phyloP scores from a whole-genome alignment of 176 grass and related monocot genomes.

The Phoenix dactylifera region DNA sequence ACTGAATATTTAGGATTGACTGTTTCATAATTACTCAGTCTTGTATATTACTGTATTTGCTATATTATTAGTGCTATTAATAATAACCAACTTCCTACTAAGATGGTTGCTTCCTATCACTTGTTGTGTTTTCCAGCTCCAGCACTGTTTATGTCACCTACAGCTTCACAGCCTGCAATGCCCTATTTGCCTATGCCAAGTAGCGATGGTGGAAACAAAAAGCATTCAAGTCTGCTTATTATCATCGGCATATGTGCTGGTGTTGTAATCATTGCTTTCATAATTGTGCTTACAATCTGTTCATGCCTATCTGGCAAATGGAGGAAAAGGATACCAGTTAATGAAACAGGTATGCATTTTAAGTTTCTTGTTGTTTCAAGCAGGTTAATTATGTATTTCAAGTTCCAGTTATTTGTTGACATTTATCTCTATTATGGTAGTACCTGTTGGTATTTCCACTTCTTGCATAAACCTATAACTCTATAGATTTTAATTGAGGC shows the following conservation, averaged over 20 bases:
- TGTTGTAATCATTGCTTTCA: slow-evolving; percentile 48
- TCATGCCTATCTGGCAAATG: slow-evolving; percentile 60
- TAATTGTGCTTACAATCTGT: slow-evolving; percentile 59
- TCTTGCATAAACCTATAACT: no score
- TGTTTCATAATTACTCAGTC: no score
- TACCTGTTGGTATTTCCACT: no score
- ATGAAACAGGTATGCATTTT: slow-evolving; percentile 57
- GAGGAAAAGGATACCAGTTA: slow-evolving; percentile 34
- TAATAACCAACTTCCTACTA: not conserved
- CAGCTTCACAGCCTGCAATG: slow-evolving; percentile 44
- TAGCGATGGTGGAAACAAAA: slow-evolving; percentile 17
- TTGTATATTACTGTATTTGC: no score
- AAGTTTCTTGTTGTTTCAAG: slow-evolving; percentile 16
- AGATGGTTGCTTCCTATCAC: slow-evolving; percentile 1
- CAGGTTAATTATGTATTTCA: no score
- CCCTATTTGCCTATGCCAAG: slow-evolving; percentile 22
- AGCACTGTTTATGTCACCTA: slow-evolving; percentile 38
- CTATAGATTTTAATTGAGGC: no score
- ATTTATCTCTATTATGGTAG: no score
- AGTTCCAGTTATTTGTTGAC: no score
- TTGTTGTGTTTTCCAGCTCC: slow-evolving; percentile 58
- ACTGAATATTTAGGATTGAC: no score
- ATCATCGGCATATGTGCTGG: slow-evolving; percentile 69
- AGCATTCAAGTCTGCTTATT: slow-evolving; percentile 41
- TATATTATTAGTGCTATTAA: no score